Evolutionary conservation across 1,284 basidiomycete species (phyloP).

Genomic region (Ganoderma sinense): DNA sequence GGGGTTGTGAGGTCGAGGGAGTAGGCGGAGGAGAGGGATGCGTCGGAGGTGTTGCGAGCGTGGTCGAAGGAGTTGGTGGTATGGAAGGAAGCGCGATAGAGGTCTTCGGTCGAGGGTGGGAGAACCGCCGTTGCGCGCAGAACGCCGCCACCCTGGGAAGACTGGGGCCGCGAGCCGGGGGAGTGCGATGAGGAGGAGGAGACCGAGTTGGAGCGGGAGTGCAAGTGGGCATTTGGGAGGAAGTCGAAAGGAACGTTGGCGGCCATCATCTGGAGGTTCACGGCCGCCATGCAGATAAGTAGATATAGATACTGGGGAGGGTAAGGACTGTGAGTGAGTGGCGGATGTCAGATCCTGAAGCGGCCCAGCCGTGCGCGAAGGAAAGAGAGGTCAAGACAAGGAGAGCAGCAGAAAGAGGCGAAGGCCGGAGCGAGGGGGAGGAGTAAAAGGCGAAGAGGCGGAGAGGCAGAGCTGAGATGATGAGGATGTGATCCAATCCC

Average conservation of each 20-base stretch:
- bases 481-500: constrained; percentile 30
- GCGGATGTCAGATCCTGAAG: constrained; percentile 36
- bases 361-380: constrained; percentile 48
- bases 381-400: constrained; percentile 32
- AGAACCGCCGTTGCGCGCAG: constrained; percentile 59
- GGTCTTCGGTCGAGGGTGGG: constrained; percentile 64
- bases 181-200: constrained; percentile 77
- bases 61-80: constrained; percentile 43
- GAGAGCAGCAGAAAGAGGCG: constrained; percentile 29
- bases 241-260: constrained; percentile 74
- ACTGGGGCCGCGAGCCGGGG: constrained; percentile 76
- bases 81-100: constrained; percentile 67
- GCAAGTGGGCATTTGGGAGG: constrained; percentile 63
- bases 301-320: constrained; percentile 38
- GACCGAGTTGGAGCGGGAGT: constrained; percentile 80
- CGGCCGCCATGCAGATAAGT: constrained; percentile 64
- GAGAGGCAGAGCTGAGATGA: constrained; percentile 28
- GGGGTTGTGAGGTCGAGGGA: constrained; percentile 54
- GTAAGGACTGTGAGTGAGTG: constrained; percentile 38
- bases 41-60: constrained; percentile 44
- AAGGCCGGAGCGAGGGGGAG: constrained; percentile 39
- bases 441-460: constrained; percentile 24
- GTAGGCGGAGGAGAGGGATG: constrained; percentile 52
- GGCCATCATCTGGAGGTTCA: constrained; percentile 77
- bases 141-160: constrained; percentile 65